Base-by-base conservation (phyloP, 2,329 filamentous ascomycete genomes). In the Ceratocystis ficicola region DNA sequence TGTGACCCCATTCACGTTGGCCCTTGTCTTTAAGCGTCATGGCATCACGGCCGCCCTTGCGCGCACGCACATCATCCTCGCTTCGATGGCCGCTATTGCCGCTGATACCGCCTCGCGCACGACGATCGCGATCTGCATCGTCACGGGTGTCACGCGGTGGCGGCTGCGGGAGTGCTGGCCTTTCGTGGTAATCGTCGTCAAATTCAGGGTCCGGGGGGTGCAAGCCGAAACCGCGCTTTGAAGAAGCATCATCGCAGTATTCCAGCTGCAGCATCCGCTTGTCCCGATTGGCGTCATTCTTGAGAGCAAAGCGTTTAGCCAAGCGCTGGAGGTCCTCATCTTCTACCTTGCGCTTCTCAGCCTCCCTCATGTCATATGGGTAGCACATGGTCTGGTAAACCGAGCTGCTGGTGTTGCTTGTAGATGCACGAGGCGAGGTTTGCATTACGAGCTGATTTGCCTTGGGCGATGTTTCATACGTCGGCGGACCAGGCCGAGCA, bases 381-480 rank as follows among this genome's bases (percentile, higher is more conserved):
- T 46, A 44, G 7, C 20, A 30, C 3, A 17, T 32, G 12, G 17
- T 25, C n/a, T 22, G 32, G 52, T 57, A 57, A 2, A 15, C 61
- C 22, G 41, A 30, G 12, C 8, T 22, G 32, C 8, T 28, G 20
- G 61, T 30, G 61, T 62, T 62, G 10, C 15, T 30, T 28, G 52
- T 57, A 12, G 52, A 57, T 12, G 44, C 17, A 46, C 36, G 61
- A 12, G 61, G 61, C 4, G 61, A 62, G 25, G 20, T 44, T n/a
- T 44, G 61, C 12, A 44, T 46, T 1, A 22, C 61, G 10, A 62
- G 61, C 4, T 44, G 36, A 4, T 44, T 28, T 22, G 17, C n/a
- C 44, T 62, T 32, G 36, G 61, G 61, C 20, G 61, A 62, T n/a
- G 61, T 46, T 25, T 62, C 61, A 20, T 62, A 62, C 15, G 41